phyloP scores from a whole-genome alignment of 164 flowering plant species.

The Tetracentron sinense region DNA sequence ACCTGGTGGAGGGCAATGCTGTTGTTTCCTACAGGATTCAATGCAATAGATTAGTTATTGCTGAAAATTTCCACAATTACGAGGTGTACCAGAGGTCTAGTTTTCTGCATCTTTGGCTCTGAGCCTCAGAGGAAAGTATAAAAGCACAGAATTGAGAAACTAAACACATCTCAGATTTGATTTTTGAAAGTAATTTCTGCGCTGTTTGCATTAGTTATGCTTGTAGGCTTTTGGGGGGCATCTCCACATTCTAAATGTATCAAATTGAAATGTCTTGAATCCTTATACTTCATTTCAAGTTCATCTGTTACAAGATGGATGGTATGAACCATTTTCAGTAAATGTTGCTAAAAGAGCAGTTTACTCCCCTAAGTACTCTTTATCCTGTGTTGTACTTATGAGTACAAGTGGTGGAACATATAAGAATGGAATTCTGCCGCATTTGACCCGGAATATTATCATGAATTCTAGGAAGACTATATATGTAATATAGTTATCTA shows the following conservation, averaged over 20 bases:
- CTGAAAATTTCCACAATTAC: not conserved
- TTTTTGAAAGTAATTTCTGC: not conserved
- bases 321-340: not conserved
- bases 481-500: too few species aligned
- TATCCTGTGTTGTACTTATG: too few species aligned
- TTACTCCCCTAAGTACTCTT: not conserved
- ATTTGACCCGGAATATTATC: not conserved
- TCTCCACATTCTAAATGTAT: not conserved
- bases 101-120: too few species aligned
- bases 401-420: not conserved
- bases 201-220: not conserved
- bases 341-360: not conserved
- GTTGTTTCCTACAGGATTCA: not conserved
- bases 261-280: not conserved
- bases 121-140: not conserved
- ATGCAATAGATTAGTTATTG: not conserved
- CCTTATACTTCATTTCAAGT: too few species aligned
- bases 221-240: not conserved
- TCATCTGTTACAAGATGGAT: too few species aligned
- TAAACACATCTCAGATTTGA: not conserved
- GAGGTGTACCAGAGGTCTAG: too few species aligned
- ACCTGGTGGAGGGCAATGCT: not conserved
- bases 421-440: not conserved
- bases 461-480: too few species aligned
- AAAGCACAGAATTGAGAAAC: not conserved